Evolutionary conservation across 345 rosid species (phyloP), one percentile per base, ranked within the genome.

Genomic region (Linum lewisii): DNA sequence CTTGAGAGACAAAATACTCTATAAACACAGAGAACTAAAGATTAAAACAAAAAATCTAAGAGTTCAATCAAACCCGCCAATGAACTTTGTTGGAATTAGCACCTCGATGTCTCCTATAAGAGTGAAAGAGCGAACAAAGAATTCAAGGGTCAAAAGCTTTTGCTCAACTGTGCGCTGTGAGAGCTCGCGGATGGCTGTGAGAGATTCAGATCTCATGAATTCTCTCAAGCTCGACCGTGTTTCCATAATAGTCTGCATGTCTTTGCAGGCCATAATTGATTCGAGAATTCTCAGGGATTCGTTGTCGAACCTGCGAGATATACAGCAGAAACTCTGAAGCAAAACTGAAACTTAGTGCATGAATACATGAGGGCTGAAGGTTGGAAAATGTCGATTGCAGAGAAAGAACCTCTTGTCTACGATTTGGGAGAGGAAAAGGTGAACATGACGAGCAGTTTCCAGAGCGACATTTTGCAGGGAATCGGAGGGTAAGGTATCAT

Each of bases 1-100:
- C 61, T 73, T 79, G 74, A 87, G 50, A 15, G 91, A 95, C 70
- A 86, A 76, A 73, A 84, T 83, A 66, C 85, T 84, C 99, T 83
- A 64, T 7, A 8, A 58, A 63, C 16, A 61, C 38, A 2, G 18
- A 21, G 24, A 54, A 54, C 6, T 32, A 16, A 24, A 11, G 6
- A 23, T 14, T 20, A 7, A 54, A 54, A 21, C 21, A 22, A 29
- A 19, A 53, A n/a, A 13, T 1, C 21, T 8, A 32, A 34, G 36
- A 57, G 21, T 14, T 18, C 4, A 2, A 34, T 15, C 20, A 9
- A n/a, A n/a, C n/a, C n/a, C n/a, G n/a, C n/a, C n/a, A n/a, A n/a
- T n/a, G 42, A 59, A 22, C 7, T 16, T 21, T n/a, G 56, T 32
- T 23, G 21, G 42, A 29, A 61, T 0, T 51, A 64, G 59, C 59